Percentiles rank a stretch among this genome's conserved stretches.
These are phyloP conservation scores for Verticillium dahliae DNA, from an alignment of 2,329 filamentous ascomycete species.

Conservation along the genomic window DNA sequence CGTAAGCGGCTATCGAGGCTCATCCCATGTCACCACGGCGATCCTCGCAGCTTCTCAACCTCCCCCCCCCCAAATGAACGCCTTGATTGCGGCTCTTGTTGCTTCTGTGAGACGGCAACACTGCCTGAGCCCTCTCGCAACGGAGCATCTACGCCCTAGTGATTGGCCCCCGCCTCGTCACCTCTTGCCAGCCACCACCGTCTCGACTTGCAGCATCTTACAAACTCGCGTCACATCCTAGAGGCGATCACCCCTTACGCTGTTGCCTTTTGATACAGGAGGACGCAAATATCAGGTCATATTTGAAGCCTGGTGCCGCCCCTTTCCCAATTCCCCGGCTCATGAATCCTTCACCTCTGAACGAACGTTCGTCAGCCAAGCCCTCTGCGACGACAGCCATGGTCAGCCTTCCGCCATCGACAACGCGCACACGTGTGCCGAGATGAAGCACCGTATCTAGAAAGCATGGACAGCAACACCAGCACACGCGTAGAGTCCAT, in stretches of 20 bases:
- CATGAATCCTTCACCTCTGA: neutral
- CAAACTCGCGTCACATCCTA: neutral
- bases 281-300: slow-evolving; percentile 10
- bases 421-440: neutral
- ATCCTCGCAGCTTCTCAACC: neutral
- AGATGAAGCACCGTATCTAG: neutral
- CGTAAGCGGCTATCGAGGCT: neutral
- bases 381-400: neutral
- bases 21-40: neutral
- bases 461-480: neutral
- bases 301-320: slow-evolving; percentile 7
- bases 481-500: neutral
- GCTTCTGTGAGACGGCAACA: neutral
- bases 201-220: neutral
- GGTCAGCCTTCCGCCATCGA: neutral
- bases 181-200: neutral
- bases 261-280: neutral
- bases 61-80: neutral
- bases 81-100: neutral
- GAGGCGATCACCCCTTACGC: neutral
- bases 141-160: slow-evolving; percentile 3
- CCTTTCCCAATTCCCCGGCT: neutral
- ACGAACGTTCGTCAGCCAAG: neutral
- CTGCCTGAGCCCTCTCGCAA: neutral
- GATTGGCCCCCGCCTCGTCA: slow-evolving; percentile 2